phyloP scores from a whole-genome alignment of 2,329 filamentous ascomycete genomes.

The Fonsecaea pedrosoi region DNA sequence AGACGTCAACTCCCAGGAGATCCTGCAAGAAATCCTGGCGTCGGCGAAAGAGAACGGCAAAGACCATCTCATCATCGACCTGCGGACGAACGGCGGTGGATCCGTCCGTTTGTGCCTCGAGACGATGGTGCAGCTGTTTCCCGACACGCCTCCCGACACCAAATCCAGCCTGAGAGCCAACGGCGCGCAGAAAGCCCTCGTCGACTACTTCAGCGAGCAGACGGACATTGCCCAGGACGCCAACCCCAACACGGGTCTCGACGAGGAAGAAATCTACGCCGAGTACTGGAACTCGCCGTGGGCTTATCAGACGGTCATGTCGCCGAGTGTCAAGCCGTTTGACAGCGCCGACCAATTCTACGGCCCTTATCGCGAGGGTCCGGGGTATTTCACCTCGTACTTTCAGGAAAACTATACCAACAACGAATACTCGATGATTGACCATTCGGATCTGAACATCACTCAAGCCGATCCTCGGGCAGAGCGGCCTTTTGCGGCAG shows the following conservation, averaged over 20 bases:
- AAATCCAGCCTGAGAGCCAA: not conserved
- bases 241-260: not conserved
- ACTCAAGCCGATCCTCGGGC: not conserved
- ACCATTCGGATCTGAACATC: not conserved
- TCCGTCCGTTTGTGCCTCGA: conserved; percentile 55
- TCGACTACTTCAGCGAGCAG: conserved; percentile 38
- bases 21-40: not conserved
- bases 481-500: conserved; percentile 57
- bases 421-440: conserved; percentile 5
- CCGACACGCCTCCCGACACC: conserved; percentile 39
- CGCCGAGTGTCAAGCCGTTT: not conserved
- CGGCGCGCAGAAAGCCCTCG: conserved; percentile 44
- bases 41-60: conserved; percentile 50
- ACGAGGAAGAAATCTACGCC: not conserved
- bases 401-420: conserved; percentile 7
- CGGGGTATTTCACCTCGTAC: conserved; percentile 2
- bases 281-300: not conserved
- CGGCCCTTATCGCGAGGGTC: not conserved
- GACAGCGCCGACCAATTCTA: not conserved
- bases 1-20: not conserved
- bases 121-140: conserved; percentile 63
- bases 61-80: conserved; percentile 67
- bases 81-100: conserved; percentile 67
- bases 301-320: not conserved
- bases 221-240: not conserved